These are phyloP conservation scores for Mollisiaceae sp. DNA, from an alignment of 2,329 filamentous ascomycete species.

Conservation along the genomic window DNA sequence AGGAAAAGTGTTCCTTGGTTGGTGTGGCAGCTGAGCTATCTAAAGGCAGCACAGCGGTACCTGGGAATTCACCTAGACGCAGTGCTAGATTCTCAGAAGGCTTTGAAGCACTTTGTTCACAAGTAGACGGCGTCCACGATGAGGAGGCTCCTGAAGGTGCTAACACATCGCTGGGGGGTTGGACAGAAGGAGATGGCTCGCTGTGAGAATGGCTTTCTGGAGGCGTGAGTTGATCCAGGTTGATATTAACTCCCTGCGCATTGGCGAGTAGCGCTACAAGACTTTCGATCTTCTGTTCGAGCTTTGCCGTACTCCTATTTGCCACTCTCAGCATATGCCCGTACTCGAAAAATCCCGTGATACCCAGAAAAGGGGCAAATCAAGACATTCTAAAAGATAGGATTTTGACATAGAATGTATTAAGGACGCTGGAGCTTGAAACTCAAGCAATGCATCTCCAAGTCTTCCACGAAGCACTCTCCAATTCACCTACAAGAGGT, in stretches of 20 bases:
- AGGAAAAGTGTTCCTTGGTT: constrained; percentile 2
- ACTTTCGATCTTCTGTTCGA: constrained; percentile 36
- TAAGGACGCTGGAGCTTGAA: no score
- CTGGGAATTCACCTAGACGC: neutral
- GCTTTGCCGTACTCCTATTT: constrained; percentile 26
- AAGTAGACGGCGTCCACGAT: neutral
- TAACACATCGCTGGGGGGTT: neutral
- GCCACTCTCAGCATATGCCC: neutral
- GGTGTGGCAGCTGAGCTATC: neutral
- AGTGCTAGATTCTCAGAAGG: neutral
- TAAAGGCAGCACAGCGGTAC: neutral
- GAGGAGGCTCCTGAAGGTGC: neutral
- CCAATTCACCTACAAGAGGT: no score
- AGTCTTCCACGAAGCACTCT: no score
- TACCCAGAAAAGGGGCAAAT: neutral
- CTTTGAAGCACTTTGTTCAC: neutral
- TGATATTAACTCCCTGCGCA: constrained; percentile 21
- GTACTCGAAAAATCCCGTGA: neutral
- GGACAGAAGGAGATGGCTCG: constrained; percentile 14
- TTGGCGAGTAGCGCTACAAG: constrained; percentile 33
- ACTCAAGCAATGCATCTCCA: no score
- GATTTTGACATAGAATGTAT: no score
- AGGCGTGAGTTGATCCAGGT: constrained; percentile 16
- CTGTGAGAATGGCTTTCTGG: constrained; percentile 17
- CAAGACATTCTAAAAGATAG: neutral